phyloP scores from a whole-genome alignment of 2,329 filamentous ascomycete genomes.

The Cytospora piceicola region DNA sequence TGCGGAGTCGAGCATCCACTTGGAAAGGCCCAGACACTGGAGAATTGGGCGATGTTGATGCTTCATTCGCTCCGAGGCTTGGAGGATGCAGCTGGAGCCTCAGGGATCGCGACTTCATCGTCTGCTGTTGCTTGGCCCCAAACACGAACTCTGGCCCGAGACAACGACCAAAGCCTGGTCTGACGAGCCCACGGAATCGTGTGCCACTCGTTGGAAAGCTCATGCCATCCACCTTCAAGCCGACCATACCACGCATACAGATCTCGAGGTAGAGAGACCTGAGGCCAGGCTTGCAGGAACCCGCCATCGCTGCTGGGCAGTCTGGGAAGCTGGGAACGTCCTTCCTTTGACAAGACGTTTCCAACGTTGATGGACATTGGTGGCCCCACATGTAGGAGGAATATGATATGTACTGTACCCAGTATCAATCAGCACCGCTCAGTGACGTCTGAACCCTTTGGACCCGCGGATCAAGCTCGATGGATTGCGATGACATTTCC shows the following conservation, averaged over 20 bases:
- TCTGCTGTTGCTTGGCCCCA: constrained; percentile 17
- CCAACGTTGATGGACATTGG: constrained; percentile 1
- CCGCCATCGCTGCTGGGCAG: background rate
- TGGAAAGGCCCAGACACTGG: constrained; percentile 31
- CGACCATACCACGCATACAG: background rate
- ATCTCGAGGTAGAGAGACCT: background rate
- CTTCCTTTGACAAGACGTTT: background rate
- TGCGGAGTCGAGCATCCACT: constrained; percentile 31
- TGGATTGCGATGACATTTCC: background rate
- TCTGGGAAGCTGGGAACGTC: background rate
- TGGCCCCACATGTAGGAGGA: background rate
- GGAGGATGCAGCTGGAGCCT: constrained; percentile 19
- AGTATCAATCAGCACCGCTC: background rate
- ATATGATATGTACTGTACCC: background rate
- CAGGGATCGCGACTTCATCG: constrained; percentile 21
- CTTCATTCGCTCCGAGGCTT: constrained; percentile 22
- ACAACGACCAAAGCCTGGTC: constrained; percentile 14
- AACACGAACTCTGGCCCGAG: constrained; percentile 15
- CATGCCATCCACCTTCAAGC: constrained; percentile 19
- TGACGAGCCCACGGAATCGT: background rate
- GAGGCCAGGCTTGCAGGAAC: background rate
- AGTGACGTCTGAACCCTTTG: background rate
- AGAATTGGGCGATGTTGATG: constrained; percentile 24
- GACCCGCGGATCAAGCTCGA: background rate
- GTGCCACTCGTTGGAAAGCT: constrained; percentile 13